Evolutionary conservation across 257 asterid species (phyloP).

Genomic region (Lycium ferocissimum): DNA sequence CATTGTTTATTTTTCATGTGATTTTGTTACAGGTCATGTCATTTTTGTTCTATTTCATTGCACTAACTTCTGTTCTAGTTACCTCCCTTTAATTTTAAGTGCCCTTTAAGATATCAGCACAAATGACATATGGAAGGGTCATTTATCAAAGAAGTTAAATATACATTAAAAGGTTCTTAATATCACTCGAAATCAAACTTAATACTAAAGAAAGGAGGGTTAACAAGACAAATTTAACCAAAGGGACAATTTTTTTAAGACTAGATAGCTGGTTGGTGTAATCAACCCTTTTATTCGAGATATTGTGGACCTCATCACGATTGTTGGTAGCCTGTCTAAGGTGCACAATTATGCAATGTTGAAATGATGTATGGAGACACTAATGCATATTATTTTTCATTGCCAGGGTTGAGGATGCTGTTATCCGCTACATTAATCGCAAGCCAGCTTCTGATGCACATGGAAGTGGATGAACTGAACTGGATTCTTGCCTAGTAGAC

Average conservation of each 20-base stretch:
- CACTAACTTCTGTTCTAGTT: background rate
- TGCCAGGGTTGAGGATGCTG: conserved; percentile 97
- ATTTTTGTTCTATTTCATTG: background rate
- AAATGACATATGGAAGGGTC: background rate
- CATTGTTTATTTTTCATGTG: background rate
- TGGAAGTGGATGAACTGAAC: conserved; percentile 56
- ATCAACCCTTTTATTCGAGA: conserved; percentile 16
- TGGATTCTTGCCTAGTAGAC: background rate
- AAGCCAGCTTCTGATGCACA: conserved; percentile 76
- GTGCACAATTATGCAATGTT: background rate
- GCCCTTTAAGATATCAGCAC: background rate
- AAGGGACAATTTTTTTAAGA: background rate
- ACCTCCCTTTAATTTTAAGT: background rate
- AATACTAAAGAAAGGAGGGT: background rate
- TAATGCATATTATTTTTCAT: conserved; percentile 26
- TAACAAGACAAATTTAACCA: background rate
- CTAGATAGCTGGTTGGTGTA: background rate
- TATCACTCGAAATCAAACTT: conserved; percentile 7
- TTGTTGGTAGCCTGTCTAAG: background rate
- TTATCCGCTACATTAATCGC: conserved; percentile 89
- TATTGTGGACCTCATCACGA: background rate
- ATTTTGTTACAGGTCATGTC: background rate
- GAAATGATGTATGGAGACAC: conserved; percentile 9
- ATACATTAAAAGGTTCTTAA: background rate
- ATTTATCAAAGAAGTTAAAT: background rate